Conservation (phyloP, 2,329 filamentous ascomycete genomes). For the Dactylella cylindrospora region DNA sequence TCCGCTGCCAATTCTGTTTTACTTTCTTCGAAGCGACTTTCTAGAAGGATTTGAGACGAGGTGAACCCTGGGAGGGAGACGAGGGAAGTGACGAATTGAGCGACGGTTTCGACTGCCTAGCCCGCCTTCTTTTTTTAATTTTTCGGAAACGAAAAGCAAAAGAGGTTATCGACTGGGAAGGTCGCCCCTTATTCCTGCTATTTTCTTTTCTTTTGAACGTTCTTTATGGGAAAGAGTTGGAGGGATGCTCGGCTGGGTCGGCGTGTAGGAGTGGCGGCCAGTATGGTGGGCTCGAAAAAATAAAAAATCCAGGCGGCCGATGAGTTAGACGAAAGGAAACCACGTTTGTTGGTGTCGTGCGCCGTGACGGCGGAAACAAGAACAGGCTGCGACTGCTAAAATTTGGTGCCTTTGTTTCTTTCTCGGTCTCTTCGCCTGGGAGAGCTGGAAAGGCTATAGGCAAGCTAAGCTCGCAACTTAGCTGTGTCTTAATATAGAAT, state of each 20-base stretch:
- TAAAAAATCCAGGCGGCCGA: slow-evolving; percentile 21
- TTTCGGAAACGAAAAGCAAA: slow-evolving; percentile 1
- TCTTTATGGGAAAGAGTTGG: not conserved
- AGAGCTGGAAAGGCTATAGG: not conserved
- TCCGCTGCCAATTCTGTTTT: slow-evolving; percentile 34
- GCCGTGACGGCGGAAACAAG: slow-evolving; percentile 18
- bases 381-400: slow-evolving; percentile 9
- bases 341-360: slow-evolving; percentile 41
- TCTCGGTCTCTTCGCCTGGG: slow-evolving; percentile 5
- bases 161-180: no score
- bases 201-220: slow-evolving; percentile 8
- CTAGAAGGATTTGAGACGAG: slow-evolving; percentile 45
- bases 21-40: slow-evolving; percentile 44
- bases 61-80: slow-evolving; percentile 44
- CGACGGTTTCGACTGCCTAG: slow-evolving; percentile 38
- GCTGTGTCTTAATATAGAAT: slow-evolving; percentile 43
- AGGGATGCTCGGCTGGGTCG: no score
- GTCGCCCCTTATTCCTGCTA: slow-evolving; percentile 12
- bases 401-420: slow-evolving; percentile 1
- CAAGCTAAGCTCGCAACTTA: slow-evolving; percentile 15
- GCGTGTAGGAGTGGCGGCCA: no score
- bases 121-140: slow-evolving; percentile 17
- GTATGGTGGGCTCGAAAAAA: no score
- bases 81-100: slow-evolving; percentile 41
- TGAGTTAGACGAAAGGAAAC: slow-evolving; percentile 26